Evolutionary conservation across 2,329 filamentous ascomycete species (phyloP).

Genomic region (Ophiostoma piceae): DNA sequence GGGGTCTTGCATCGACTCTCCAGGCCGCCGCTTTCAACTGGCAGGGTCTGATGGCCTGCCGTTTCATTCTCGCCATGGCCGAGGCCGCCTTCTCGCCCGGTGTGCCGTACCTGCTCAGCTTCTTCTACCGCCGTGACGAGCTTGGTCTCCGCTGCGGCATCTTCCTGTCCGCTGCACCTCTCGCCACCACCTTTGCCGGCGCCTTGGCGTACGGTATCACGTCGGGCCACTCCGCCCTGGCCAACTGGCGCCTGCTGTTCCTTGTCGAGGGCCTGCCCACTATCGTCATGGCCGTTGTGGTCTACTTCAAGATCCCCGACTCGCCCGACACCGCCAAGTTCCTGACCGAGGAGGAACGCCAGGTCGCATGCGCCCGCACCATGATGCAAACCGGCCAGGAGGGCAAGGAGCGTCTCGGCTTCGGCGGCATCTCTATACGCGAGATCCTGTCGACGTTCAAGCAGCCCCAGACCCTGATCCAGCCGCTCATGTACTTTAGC

Average conservation of each 20-base stretch:
- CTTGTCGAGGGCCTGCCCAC: constrained; percentile 61
- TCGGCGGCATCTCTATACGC: constrained; percentile 39
- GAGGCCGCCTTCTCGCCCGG: constrained; percentile 42
- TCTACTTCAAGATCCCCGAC: constrained; percentile 52
- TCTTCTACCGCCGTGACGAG: constrained; percentile 50
- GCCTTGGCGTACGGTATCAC: constrained; percentile 62
- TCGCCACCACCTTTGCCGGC: constrained; percentile 62
- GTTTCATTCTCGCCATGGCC: constrained; percentile 41
- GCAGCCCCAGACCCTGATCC: constrained; percentile 48
- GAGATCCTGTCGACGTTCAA: constrained; percentile 46
- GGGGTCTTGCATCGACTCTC: constrained; percentile 33
- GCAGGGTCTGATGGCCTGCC: constrained; percentile 36
- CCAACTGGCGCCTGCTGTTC: constrained; percentile 61
- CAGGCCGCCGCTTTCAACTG: constrained; percentile 36
- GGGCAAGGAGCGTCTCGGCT: constrained; percentile 42
- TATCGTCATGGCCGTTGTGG: constrained; percentile 47
- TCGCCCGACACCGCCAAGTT: constrained; percentile 49
- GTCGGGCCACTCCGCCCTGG: constrained; percentile 48
- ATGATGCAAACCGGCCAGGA: constrained; percentile 49
- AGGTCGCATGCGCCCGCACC: constrained; percentile 50
- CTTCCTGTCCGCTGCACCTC: constrained; percentile 62
- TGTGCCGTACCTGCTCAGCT: constrained; percentile 41
- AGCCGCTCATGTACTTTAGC: constrained; percentile 37
- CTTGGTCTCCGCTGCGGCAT: constrained; percentile 66
- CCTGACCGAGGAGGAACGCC: constrained; percentile 52